These are phyloP conservation scores for Penicillium crystallinum DNA, from an alignment of 495 filamentous ascomycete species.

Conservation along the genomic window DNA sequence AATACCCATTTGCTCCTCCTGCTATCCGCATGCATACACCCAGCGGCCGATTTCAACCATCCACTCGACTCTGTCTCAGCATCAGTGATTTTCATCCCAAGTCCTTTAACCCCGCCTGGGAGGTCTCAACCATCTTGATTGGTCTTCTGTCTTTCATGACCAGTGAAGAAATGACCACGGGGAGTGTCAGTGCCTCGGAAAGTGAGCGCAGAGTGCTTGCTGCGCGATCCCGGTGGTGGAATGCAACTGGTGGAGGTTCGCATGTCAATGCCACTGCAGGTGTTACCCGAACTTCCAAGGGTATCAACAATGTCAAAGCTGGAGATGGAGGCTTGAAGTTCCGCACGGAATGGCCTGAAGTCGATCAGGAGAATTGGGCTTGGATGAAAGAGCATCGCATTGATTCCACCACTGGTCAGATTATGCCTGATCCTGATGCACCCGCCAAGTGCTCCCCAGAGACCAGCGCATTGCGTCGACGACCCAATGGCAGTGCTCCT, in stretches of 20 bases:
- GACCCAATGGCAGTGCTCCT: conserved; percentile 60
- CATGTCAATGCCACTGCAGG: conserved; percentile 47
- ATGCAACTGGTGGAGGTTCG: conserved; percentile 89
- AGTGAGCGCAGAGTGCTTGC: conserved; percentile 75
- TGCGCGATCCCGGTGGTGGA: conserved; percentile 87
- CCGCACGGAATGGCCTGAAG: conserved; percentile 78
- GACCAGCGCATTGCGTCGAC: conserved; percentile 60
- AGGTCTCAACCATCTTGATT: conserved; percentile 92
- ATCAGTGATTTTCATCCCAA: conserved; percentile 97
- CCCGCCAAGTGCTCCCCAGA: conserved; percentile 52
- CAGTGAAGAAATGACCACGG: conserved; percentile 97
- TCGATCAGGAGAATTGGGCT: conserved; percentile 86
- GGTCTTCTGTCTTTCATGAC: conserved; percentile 97
- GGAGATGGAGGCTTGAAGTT: conserved; percentile 94
- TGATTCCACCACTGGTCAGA: conserved; percentile 69
- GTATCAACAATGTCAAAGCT: conserved; percentile 65
- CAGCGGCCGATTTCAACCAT: conserved; percentile 89
- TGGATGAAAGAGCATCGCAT: conserved; percentile 85
- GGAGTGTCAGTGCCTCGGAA: conserved; percentile 74
- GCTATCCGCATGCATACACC: conserved; percentile 99
- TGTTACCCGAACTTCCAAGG: conserved; percentile 42
- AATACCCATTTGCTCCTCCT: conserved; percentile 95
- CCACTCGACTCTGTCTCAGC: conserved; percentile 84
- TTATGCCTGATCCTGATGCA: conserved; percentile 40
- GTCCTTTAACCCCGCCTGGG: conserved; percentile 98